These are phyloP conservation scores for Choiromyces venosus DNA, from an alignment of 495 filamentous ascomycete species.

Conservation along the genomic window DNA sequence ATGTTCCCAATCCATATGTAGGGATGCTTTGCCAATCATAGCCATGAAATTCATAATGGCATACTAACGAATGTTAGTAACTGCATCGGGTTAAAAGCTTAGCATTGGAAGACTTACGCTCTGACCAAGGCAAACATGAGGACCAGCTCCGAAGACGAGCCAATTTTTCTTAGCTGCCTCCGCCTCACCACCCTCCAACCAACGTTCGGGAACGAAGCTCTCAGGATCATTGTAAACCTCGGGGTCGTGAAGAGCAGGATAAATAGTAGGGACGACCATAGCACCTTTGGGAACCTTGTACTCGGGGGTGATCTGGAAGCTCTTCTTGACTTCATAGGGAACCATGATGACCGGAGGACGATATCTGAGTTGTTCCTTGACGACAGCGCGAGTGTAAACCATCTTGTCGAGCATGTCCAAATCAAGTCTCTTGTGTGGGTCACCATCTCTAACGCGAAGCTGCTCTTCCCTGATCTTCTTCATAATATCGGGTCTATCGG, in stretches of 20 bases:
- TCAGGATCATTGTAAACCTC: slow-evolving; percentile 89
- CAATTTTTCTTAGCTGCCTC: slow-evolving; percentile 87
- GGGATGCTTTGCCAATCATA: slow-evolving; percentile 90
- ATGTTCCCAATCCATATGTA: slow-evolving; percentile 88
- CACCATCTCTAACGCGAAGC: slow-evolving; percentile 67
- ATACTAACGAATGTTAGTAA: slow-evolving; percentile 48
- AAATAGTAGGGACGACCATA: slow-evolving; percentile 90
- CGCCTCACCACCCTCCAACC: slow-evolving; percentile 85
- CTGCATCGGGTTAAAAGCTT: not conserved
- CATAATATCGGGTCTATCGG: slow-evolving; percentile 85
- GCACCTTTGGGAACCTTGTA: slow-evolving; percentile 89
- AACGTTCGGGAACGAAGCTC: slow-evolving; percentile 83
- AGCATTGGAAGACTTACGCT: slow-evolving; percentile 42
- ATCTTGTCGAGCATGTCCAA: slow-evolving; percentile 83
- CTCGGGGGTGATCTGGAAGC: slow-evolving; percentile 81
- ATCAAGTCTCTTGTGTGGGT: slow-evolving; percentile 61
- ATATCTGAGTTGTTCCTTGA: slow-evolving; percentile 91
- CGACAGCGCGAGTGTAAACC: slow-evolving; percentile 85
- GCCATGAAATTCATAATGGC: slow-evolving; percentile 83
- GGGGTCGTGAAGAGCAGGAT: slow-evolving; percentile 84
- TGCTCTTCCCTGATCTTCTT: slow-evolving; percentile 93
- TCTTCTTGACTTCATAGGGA: slow-evolving; percentile 89
- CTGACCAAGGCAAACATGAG: slow-evolving; percentile 96
- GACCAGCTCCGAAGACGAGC: slow-evolving; percentile 91
- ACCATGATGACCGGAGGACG: slow-evolving; percentile 97